Conservation (phyloP, 2,329 filamentous ascomycete genomes). For the Rhynchosporium graminicola region DNA sequence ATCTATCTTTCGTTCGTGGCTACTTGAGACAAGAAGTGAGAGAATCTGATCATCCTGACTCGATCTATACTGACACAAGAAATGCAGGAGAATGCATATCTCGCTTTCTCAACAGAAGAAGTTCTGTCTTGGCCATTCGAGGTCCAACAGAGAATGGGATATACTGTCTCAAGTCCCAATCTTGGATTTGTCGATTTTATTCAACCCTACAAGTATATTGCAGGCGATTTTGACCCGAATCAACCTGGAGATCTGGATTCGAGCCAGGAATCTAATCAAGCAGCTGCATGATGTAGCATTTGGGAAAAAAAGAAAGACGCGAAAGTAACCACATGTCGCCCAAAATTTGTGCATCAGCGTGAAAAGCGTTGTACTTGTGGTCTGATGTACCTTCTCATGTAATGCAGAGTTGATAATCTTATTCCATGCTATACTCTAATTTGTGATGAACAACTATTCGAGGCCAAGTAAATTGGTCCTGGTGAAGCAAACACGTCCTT, state of each 20-base stretch:
- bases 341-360: too few species aligned
- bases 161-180: conserved; percentile 45
- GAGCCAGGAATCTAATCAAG: conserved; percentile 20
- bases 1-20: conserved; percentile 26
- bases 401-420: too few species aligned
- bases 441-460: too few species aligned
- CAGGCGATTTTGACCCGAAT: conserved; percentile 25
- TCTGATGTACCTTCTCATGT: too few species aligned
- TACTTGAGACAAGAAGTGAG: conserved; percentile 24
- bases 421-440: too few species aligned
- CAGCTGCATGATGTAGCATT: not conserved
- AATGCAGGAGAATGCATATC: conserved; percentile 28
- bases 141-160: conserved; percentile 32
- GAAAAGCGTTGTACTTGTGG: too few species aligned
- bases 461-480: too few species aligned
- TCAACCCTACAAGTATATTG: conserved; percentile 55
- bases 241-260: conserved; percentile 24
- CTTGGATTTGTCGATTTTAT: conserved; percentile 90
- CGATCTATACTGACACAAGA: conserved; percentile 4
- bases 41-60: not conserved
- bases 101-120: conserved; percentile 29
- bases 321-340: too few species aligned
- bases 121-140: conserved; percentile 30
- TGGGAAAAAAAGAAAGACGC: too few species aligned
- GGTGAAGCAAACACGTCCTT: too few species aligned